Evolutionary conservation across 495 filamentous ascomycete species (phyloP), one percentile per base, ranked within the genome.

Genomic region (Articulospora tetracladia): DNA sequence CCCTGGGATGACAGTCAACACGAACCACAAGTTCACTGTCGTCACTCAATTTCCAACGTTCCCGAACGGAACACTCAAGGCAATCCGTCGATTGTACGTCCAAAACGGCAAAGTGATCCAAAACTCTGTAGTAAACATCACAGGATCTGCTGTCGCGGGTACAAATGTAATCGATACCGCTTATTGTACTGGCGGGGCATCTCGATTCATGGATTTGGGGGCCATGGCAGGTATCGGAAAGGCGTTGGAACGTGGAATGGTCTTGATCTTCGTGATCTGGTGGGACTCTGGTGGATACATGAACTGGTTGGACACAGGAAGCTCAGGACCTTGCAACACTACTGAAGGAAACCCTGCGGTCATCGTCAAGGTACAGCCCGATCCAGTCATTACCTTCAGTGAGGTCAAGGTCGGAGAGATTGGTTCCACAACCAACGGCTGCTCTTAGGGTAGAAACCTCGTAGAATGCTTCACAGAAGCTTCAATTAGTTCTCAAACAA

Each of bases 321-420:
- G 63, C 39, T 73, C 79, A 20, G 85, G 86, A 2, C 85, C 86
- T 26, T 90, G 86, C 67, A 83, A 77, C 59, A 77, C 72, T 1
- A 77, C 78, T 19, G 73, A 79, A 39, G 76, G 77, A 32, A 74
- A 76, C 51, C 83, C 83, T 2, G 59, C 62, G 1, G 73, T 66
- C n/a, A 79, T 89, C 48, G 68, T 75, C 63, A 53, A 69, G 19
- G 71, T 77, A 24, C 66, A 74, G 36, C 69, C 80, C 0, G 73
- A 79, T 41, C 72, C 82, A 22, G 73, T 74, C 25, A 83, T 88
- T 15, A 78, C 75, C 17, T 87, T 80, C 71, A 82, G 79, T 52
- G 86, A 87, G 72, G 79, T 88, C 70, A 80, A 78, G 68, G 81
- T 86, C 72, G 86, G 86, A 13, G 82, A 86, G 20, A 82, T 89